phyloP scores from a whole-genome alignment of 2,329 filamentous ascomycete species.

The Alternaria atra region DNA sequence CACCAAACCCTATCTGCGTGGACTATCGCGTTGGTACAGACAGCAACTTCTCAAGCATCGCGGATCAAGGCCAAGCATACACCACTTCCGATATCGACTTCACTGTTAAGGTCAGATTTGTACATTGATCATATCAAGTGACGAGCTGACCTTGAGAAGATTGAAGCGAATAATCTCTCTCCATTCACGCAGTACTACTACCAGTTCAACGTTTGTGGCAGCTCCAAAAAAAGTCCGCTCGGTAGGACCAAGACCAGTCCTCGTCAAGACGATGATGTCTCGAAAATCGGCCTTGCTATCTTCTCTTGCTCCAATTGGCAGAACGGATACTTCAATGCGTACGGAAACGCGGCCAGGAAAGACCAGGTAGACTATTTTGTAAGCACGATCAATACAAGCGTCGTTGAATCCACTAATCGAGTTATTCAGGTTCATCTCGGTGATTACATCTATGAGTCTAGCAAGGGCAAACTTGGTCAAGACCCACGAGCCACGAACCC shows the following conservation, averaged over 20 bases:
- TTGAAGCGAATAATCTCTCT: conserved; percentile 70
- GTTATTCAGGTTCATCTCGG: conserved; percentile 52
- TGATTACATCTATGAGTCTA: conserved; percentile 56
- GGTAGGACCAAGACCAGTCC: conserved; percentile 77
- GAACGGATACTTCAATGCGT: conserved; percentile 60
- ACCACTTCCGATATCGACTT: conserved; percentile 80
- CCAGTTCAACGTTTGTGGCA: conserved; percentile 73
- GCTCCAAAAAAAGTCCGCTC: conserved; percentile 67
- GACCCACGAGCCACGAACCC: conserved; percentile 39
- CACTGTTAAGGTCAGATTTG: conserved; percentile 68
- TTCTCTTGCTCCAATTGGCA: conserved; percentile 71
- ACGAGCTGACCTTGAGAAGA: conserved; percentile 51
- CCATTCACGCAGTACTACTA: conserved; percentile 75
- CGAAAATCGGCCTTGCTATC: conserved; percentile 69
- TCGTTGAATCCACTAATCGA: not conserved
- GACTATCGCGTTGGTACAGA: conserved; percentile 68
- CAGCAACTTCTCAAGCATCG: conserved; percentile 57
- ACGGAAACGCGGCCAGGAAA: conserved; percentile 53
- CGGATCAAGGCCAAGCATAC: conserved; percentile 68
- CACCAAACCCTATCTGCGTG: conserved; percentile 71
- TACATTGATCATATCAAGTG: not conserved
- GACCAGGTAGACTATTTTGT: conserved; percentile 66
- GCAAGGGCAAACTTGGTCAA: conserved; percentile 38
- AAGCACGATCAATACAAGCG: not conserved
- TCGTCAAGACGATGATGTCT: conserved; percentile 62